Evolutionary conservation across 768 basidiomycete genomes (phyloP).

Genomic region (Pilatotrama ljubarskyi): DNA sequence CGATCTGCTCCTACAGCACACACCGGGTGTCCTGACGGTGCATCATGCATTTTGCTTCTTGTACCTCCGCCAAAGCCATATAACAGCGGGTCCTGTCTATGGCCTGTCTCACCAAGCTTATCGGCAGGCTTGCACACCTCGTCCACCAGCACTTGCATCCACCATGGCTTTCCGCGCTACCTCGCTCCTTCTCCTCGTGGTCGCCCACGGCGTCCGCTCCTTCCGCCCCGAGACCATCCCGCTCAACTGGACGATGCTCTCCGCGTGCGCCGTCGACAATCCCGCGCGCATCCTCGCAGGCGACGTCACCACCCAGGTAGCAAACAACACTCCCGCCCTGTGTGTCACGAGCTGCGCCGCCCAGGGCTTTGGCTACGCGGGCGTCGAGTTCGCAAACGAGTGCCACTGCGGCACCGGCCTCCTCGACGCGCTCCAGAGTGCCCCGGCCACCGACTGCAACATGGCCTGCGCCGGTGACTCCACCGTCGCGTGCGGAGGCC

Average conservation of each 20-base stretch:
- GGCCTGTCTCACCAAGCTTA: background rate
- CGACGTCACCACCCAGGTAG: conserved; percentile 17
- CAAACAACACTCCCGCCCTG: conserved; percentile 17
- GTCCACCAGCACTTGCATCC: background rate
- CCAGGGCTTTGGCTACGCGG: conserved; percentile 16
- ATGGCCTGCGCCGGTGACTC: conserved; percentile 21
- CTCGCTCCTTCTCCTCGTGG: background rate
- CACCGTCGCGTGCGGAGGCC: conserved; percentile 21
- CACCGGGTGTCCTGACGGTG: background rate
- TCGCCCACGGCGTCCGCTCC: background rate
- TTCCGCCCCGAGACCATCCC: conserved; percentile 10
- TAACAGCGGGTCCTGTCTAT: background rate
- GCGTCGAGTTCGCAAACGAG: conserved; percentile 21
- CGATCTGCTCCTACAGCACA: background rate
- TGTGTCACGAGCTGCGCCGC: conserved; percentile 20
- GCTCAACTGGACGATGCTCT: conserved; percentile 18
- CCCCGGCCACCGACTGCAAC: conserved; percentile 21
- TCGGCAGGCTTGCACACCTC: background rate
- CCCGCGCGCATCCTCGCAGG: conserved; percentile 21
- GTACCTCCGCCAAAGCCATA: conserved; percentile 5
- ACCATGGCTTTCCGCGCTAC: background rate
- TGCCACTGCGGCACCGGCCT: conserved; percentile 20
- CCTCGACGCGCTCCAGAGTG: conserved; percentile 1
- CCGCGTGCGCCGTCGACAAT: conserved; percentile 20
- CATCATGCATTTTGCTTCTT: background rate